These are phyloP conservation scores for Cenchrus purpureus DNA, from an alignment of 176 grass and related monocot genomes.

Conservation along the genomic window DNA sequence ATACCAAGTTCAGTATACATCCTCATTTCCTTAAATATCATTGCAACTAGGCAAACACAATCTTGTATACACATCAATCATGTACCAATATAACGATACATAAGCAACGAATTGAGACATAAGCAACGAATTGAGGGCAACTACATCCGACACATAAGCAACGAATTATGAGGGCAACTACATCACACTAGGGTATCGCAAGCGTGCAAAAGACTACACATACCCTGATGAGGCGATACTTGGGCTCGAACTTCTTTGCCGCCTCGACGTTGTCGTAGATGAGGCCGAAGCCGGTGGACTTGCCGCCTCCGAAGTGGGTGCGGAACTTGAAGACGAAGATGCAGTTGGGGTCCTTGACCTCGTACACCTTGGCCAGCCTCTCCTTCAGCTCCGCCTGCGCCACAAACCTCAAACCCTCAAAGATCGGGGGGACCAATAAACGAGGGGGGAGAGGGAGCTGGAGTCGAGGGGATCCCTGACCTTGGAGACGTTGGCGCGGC, in stretches of 20 bases:
- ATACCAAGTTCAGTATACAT: background rate
- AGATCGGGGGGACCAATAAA: background rate
- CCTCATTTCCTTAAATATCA: background rate
- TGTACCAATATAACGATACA: too few relatives aligned
- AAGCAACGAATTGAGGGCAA: background rate
- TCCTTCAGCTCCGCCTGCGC: conserved; percentile 82
- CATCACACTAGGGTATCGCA: background rate
- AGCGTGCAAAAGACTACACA: background rate
- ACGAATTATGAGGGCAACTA: background rate
- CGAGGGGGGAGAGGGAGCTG: background rate
- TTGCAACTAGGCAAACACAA: background rate
- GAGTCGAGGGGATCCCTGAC: conserved; percentile 29
- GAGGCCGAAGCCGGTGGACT: conserved; percentile 85
- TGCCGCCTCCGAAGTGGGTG: conserved; percentile 95
- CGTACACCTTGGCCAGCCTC: conserved; percentile 75
- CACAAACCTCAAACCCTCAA: background rate
- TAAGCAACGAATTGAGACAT: background rate
- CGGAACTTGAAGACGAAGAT: conserved; percentile 99
- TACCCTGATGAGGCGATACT: conserved; percentile 97
- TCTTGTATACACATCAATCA: background rate
- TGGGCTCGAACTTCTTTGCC: conserved; percentile 91
- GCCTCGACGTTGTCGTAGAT: conserved; percentile 85
- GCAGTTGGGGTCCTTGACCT: conserved; percentile 81
- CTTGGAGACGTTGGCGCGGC: conserved; percentile 95
- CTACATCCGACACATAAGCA: background rate